These are phyloP conservation scores for Amanita jacksonii DNA, from an alignment of 768 basidiomycete genomes.

Conservation along the genomic window DNA sequence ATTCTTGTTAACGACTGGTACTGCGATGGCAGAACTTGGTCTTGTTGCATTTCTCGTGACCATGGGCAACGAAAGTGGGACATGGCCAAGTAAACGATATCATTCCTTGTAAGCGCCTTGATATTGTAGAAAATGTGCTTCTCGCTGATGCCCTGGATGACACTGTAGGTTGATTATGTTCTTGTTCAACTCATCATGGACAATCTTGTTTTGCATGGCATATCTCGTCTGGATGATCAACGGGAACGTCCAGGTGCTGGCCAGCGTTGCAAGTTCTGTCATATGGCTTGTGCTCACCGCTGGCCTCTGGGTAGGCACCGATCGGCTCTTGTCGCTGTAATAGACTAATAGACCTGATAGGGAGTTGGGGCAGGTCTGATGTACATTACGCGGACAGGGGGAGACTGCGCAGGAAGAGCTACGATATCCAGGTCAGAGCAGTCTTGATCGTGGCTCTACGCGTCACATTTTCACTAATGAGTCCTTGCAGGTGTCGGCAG, in stretches of 20 bases:
- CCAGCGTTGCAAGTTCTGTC: constrained; percentile 71
- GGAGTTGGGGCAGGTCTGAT: constrained; percentile 60
- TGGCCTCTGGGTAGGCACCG: constrained; percentile 51
- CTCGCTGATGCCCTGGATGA: neutral
- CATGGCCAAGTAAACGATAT: constrained; percentile 54
- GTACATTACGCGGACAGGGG: constrained; percentile 52
- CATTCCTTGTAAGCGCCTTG: constrained; percentile 45
- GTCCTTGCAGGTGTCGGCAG: constrained; percentile 48
- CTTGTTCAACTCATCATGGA: constrained; percentile 65
- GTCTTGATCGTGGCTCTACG: constrained; percentile 4
- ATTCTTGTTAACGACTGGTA: constrained; percentile 55
- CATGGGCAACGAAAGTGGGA: constrained; percentile 50
- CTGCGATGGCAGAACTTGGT: constrained; percentile 63
- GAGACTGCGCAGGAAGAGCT: constrained; percentile 43
- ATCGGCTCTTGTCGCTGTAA: neutral
- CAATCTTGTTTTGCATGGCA: constrained; percentile 56
- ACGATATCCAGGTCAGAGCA: constrained; percentile 41
- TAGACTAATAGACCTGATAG: constrained; percentile 24
- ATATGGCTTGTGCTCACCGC: constrained; percentile 61
- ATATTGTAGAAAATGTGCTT: neutral
- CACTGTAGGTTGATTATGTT: constrained; percentile 41
- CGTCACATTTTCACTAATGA: neutral
- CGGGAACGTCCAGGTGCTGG: constrained; percentile 56
- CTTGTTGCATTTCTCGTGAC: constrained; percentile 67
- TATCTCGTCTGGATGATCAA: constrained; percentile 68